phyloP scores from a whole-genome alignment of 2,329 filamentous ascomycete genomes.

The Epichloe scottii region DNA sequence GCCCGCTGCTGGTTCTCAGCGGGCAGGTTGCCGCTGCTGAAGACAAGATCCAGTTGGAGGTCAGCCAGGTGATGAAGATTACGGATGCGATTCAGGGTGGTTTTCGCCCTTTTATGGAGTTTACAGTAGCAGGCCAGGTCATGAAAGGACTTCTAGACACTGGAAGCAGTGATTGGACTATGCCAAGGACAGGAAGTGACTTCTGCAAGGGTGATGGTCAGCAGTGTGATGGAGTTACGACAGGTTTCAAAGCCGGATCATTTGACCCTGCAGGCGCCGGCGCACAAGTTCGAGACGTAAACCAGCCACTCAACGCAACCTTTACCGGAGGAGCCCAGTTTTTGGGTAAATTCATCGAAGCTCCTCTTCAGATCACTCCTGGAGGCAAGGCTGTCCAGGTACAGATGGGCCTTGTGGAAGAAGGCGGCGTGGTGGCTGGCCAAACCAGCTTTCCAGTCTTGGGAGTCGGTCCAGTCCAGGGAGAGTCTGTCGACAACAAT shows the following conservation, averaged over 20 bases:
- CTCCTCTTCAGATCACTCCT: neutral
- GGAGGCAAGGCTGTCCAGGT: neutral
- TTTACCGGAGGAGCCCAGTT: neutral
- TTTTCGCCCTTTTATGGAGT: constrained; percentile 4
- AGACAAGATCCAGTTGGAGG: neutral
- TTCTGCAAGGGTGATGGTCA: neutral
- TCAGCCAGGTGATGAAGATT: neutral
- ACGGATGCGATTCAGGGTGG: neutral
- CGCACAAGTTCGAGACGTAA: neutral
- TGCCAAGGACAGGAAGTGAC: neutral
- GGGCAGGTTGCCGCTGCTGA: neutral
- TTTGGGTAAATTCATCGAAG: neutral
- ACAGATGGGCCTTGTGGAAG: neutral
- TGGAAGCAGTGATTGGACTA: neutral
- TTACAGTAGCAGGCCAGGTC: neutral
- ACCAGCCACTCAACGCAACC: neutral
- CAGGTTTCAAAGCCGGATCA: constrained; percentile 1
- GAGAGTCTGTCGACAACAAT: neutral
- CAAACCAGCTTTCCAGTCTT: neutral
- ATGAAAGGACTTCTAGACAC: constrained; percentile 3
- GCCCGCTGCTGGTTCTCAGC: constrained; percentile 1
- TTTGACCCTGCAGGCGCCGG: neutral
- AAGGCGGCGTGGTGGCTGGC: neutral
- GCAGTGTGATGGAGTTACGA: neutral
- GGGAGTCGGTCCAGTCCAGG: neutral